Percentiles rank a stretch among this genome's conserved stretches.
Evolutionary conservation across 495 filamentous ascomycete genomes (phyloP).

Genomic region (Xylaria palmicola): DNA sequence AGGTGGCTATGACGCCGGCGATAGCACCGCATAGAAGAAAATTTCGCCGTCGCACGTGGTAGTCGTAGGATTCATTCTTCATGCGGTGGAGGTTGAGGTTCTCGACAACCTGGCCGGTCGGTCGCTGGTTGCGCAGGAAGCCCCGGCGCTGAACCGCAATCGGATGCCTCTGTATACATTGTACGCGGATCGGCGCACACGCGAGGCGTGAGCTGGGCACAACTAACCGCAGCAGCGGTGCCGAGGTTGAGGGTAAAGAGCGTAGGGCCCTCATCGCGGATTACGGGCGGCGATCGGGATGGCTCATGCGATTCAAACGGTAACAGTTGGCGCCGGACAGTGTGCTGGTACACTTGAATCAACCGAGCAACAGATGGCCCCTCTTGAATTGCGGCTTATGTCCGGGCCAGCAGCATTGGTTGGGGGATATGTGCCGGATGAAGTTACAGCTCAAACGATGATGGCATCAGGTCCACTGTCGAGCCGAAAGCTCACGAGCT

Average conservation of each 20-base stretch:
- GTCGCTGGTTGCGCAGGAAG: slow-evolving; percentile 30
- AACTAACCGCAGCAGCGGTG: slow-evolving; percentile 13
- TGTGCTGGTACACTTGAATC: no score
- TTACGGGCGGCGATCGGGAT: no score
- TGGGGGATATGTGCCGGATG: no score
- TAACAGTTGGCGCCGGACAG: no score
- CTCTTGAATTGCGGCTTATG: no score
- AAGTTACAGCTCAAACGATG: not conserved
- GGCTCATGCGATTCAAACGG: no score
- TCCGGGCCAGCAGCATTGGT: no score
- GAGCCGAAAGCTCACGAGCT: not conserved
- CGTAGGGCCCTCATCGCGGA: slow-evolving; percentile 28
- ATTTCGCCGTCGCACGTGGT: slow-evolving; percentile 44
- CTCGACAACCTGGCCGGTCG: slow-evolving; percentile 36
- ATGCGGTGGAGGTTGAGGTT: slow-evolving; percentile 47
- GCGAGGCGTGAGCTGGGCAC: slow-evolving; percentile 5
- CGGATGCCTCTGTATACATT: not conserved
- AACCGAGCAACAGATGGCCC: no score
- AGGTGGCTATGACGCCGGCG: slow-evolving; percentile 49
- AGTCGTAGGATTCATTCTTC: slow-evolving; percentile 36
- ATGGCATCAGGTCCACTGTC: not conserved
- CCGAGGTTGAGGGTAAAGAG: slow-evolving; percentile 12
- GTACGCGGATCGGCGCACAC: not conserved
- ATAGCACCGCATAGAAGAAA: slow-evolving; percentile 49
- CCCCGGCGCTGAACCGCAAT: slow-evolving; percentile 33